Percentiles rank a stretch among this genome's conserved stretches.
Evolutionary conservation across 75 land plant genomes (phyloP).

Genomic region (Cunninghamia lanceolata): DNA sequence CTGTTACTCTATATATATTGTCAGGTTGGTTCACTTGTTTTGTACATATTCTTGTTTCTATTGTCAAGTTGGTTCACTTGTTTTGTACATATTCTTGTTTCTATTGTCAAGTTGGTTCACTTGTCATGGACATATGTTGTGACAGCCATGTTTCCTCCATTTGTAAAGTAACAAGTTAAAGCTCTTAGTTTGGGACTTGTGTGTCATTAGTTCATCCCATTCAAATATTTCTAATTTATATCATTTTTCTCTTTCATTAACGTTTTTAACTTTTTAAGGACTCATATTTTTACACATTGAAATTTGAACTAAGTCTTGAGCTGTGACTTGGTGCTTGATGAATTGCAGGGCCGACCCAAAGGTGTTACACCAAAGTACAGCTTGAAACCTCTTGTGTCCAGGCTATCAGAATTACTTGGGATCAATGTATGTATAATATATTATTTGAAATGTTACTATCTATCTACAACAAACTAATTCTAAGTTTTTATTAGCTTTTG

Average conservation of each 20-base stretch:
- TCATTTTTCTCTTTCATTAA: neutral
- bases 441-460: constrained; percentile 11
- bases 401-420: constrained; percentile 71
- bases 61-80: neutral
- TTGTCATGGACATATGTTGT: neutral
- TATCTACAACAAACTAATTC: neutral
- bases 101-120: neutral
- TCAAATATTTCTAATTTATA: neutral
- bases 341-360: constrained; percentile 74
- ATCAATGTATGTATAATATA: constrained; percentile 24
- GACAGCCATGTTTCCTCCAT: neutral
- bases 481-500: neutral
- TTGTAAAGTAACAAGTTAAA: neutral
- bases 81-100: neutral
- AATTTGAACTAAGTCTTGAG: neutral
- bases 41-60: neutral
- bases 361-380: constrained; percentile 86
- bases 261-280: neutral
- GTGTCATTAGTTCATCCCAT: neutral
- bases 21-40: neutral
- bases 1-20: neutral
- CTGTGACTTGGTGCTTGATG: neutral
- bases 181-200: neutral
- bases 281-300: neutral
- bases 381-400: constrained; percentile 71